phyloP scores from a whole-genome alignment of 1,139 yeast species.

The Hyphopichia khmerensis region DNA sequence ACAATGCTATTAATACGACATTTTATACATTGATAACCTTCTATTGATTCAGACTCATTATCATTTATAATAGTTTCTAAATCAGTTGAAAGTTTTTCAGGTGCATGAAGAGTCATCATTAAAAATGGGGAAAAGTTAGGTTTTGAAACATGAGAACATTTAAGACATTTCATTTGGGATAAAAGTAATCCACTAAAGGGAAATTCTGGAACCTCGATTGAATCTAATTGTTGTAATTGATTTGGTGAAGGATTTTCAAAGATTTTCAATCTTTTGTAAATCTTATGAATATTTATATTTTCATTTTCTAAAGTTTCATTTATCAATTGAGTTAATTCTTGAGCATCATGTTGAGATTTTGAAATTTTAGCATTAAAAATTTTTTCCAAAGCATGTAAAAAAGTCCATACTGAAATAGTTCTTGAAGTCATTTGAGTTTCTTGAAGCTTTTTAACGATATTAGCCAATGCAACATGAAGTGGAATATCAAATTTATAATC shows the following conservation, averaged over 20 bases:
- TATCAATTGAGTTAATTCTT: slow-evolving; percentile 79
- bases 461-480: slow-evolving; percentile 57
- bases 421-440: slow-evolving; percentile 56
- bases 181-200: slow-evolving; percentile 73
- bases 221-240: slow-evolving; percentile 19
- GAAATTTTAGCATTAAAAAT: slow-evolving; percentile 79
- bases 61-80: slow-evolving; percentile 56
- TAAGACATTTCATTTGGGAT: slow-evolving; percentile 67
- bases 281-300: slow-evolving; percentile 42
- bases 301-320: slow-evolving; percentile 79
- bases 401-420: slow-evolving; percentile 74
- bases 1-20: slow-evolving; percentile 60
- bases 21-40: slow-evolving; percentile 74
- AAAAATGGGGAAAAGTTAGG: slow-evolving; percentile 62
- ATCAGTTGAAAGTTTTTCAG: slow-evolving; percentile 51
- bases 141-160: slow-evolving; percentile 63
- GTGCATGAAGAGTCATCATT: slow-evolving; percentile 74
- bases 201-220: slow-evolving; percentile 51
- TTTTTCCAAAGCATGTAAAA: slow-evolving; percentile 68
- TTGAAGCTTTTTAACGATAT: slow-evolving; percentile 57
- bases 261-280: slow-evolving; percentile 19
- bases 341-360: slow-evolving; percentile 90
- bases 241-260: neutral
- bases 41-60: slow-evolving; percentile 69
- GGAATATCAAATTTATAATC: slow-evolving; percentile 39